These are phyloP conservation scores for Sugiyamaella floridensis DNA, from an alignment of 805 yeast genomes.

Conservation along the genomic window DNA sequence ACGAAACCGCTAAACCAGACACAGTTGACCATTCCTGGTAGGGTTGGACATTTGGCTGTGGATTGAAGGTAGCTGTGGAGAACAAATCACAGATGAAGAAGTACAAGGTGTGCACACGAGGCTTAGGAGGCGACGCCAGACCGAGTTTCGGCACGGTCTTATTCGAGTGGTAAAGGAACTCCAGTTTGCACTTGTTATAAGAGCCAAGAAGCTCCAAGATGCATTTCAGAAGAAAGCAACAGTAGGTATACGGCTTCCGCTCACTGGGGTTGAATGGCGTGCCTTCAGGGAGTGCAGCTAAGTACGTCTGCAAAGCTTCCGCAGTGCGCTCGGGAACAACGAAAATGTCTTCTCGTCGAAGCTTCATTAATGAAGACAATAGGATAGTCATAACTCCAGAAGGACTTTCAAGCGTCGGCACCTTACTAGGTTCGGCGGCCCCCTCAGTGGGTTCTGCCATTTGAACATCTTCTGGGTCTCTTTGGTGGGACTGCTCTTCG, in stretches of 20 bases:
- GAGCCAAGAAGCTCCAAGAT: conserved; percentile 69
- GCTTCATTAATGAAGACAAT: conserved; percentile 57
- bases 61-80: conserved; percentile 39
- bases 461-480: conserved; percentile 5
- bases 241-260: conserved; percentile 57
- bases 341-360: conserved; percentile 35
- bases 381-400: conserved; percentile 61
- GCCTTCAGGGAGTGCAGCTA: conserved; percentile 4
- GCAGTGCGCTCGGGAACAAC: conserved; percentile 19
- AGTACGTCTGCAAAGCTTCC: conserved; percentile 12
- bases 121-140: conserved; percentile 37
- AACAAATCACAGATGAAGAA: conserved; percentile 69
- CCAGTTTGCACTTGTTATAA: conserved; percentile 73
- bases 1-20: conserved; percentile 54
- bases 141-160: conserved; percentile 33
- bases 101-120: conserved; percentile 71
- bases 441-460: conserved; percentile 2
- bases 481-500: not conserved
- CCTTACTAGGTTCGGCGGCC: not conserved
- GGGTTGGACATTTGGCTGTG: conserved; percentile 22
- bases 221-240: conserved; percentile 59
- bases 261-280: conserved; percentile 19
- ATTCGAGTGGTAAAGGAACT: conserved; percentile 71
- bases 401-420: conserved; percentile 11
- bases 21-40: conserved; percentile 42